Evolutionary conservation across 306 rosid species (phyloP).

Genomic region (Vicia faba): DNA sequence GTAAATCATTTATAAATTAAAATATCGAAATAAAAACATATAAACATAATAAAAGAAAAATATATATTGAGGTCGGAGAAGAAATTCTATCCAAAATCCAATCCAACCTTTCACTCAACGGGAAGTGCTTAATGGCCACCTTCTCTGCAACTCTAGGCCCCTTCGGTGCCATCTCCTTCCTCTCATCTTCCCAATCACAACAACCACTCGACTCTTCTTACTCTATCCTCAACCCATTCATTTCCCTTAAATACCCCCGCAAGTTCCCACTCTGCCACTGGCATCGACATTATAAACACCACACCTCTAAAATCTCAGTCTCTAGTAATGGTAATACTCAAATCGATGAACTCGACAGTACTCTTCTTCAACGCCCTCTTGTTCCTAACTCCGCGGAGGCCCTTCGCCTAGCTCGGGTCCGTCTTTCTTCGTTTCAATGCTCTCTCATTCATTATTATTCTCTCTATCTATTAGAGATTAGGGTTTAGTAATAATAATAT

Average conservation of each 20-base stretch:
- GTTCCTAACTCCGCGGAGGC: conserved; percentile 42
- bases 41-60: too few species aligned
- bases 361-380: conserved; percentile 47
- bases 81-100: conserved; percentile 34
- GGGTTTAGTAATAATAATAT: background rate
- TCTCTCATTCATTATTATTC: background rate
- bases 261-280: conserved; percentile 38
- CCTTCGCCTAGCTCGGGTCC: conserved; percentile 70
- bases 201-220: conserved; percentile 38
- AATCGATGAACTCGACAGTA: conserved; percentile 46
- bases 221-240: conserved; percentile 12
- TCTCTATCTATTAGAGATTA: background rate
- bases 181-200: conserved; percentile 46
- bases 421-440: conserved; percentile 8
- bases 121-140: conserved; percentile 43
- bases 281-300: conserved; percentile 28
- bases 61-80: too few species aligned
- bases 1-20: too few species aligned
- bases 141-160: conserved; percentile 55
- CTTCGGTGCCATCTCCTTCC: conserved; percentile 44
- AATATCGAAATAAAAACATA: too few species aligned
- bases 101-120: background rate
- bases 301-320: conserved; percentile 44
- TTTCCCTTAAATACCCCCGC: conserved; percentile 39
- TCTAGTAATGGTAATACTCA: conserved; percentile 34